Base-by-base conservation (phyloP, 2,329 filamentous ascomycete species). In the Monosporascus sp. region DNA sequence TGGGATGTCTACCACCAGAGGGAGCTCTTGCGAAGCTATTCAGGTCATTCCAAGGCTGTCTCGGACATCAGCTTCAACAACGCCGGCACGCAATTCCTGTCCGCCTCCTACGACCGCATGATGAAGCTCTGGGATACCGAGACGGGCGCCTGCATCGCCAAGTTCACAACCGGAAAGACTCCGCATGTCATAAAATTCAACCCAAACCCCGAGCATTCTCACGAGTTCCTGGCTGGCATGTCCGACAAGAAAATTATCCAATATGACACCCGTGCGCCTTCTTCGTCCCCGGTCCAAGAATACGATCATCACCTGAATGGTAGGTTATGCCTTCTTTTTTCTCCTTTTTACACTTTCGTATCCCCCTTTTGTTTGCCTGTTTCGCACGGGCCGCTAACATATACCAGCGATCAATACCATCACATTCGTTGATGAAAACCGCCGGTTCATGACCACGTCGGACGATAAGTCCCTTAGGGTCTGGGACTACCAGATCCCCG, bases 81-180 rank as follows among this genome's bases (percentile, higher is more conserved):
- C 3, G 81, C 84, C 34, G 94, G 94, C 50, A 88, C 83, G 11
- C 88, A 88, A 51, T 99, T 99, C 76, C 74, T 99, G 25, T 92
- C 92, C 3, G 88, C 89, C 1, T 94, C 90, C 17, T 99, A 95
- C 70, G 94, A 99, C 70, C 88, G 93, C 51, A 88, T 90, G 75
- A 97, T 97, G 76, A 97, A 97, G 73, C 80, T 99, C 31, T 99
- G 94, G 94, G 94, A 99, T 65, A 97, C 93, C 1, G 94, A 99
- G 71, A 97, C 90, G 22, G 94, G 94, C 46, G 80, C 86, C 62
- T 97, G 93, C 66, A 75, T 96, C 60, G 86, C 84, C 64, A 90
- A 90, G 53, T 99, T 96, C 76, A 90, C 87, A 18, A 96, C 90
- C 1, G 93, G 93, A 66, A 96, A 95, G 75, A 97, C 91, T 15